These are phyloP conservation scores for Hypoxylon intermedium DNA, from an alignment of 495 filamentous ascomycete species.

Conservation along the genomic window DNA sequence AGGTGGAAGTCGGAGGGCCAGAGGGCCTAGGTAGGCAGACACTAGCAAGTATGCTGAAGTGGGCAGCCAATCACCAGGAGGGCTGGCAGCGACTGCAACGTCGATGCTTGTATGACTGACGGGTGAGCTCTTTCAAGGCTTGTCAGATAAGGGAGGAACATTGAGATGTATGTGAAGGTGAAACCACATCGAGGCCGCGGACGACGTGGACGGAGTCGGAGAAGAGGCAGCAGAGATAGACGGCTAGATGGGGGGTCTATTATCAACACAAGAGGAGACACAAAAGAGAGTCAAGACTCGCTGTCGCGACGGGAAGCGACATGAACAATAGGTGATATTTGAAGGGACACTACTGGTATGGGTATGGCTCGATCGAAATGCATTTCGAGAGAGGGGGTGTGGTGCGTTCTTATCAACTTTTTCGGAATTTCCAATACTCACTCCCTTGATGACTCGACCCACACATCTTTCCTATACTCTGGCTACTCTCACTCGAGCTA, in stretches of 20 bases:
- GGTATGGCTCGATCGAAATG: constrained; percentile 20
- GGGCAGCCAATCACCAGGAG: constrained; percentile 28
- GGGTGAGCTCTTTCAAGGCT: constrained; percentile 22
- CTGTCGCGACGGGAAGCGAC: constrained; percentile 34
- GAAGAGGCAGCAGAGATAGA: constrained; percentile 10
- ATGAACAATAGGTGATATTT: constrained; percentile 27
- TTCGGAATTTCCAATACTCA: constrained; percentile 31
- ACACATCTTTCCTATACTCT: constrained; percentile 12
- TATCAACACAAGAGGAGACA: constrained; percentile 17
- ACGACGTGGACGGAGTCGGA: neutral
- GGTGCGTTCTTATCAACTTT: constrained; percentile 41
- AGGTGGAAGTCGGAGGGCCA: constrained; percentile 22
- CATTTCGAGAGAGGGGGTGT: constrained; percentile 29
- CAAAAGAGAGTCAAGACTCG: constrained; percentile 32
- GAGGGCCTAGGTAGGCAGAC: constrained; percentile 16
- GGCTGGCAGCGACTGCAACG: constrained; percentile 28
- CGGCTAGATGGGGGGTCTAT: constrained; percentile 29
- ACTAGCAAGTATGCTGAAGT: constrained; percentile 33
- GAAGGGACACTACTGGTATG: constrained; percentile 19
- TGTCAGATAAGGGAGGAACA: constrained; percentile 25
- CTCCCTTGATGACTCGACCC: constrained; percentile 34
- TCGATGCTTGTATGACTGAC: constrained; percentile 31
- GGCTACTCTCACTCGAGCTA: constrained; percentile 12
- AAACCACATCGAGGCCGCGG: constrained; percentile 12
- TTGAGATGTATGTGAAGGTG: constrained; percentile 19